phyloP scores from a whole-genome alignment of 1,284 basidiomycete genomes.

The Ganoderma sinense region DNA sequence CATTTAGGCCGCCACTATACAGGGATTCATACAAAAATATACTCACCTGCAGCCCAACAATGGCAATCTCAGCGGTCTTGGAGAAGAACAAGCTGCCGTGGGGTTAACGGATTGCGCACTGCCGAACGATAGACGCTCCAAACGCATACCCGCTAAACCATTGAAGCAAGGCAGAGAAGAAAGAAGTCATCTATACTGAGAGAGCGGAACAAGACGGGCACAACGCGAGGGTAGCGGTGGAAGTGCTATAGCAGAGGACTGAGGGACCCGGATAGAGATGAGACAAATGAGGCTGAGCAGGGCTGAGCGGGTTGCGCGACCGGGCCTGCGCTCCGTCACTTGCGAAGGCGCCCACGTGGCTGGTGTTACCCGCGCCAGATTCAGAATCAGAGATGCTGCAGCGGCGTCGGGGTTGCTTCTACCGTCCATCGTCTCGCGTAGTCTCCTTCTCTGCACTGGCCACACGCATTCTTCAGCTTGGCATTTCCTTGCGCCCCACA shows the following conservation, averaged over 20 bases:
- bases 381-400: too few species aligned
- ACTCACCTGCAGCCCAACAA: slow-evolving; percentile 89
- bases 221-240: background rate
- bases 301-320: slow-evolving; percentile 1
- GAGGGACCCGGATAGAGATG: background rate
- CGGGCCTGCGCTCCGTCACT: slow-evolving; percentile 21
- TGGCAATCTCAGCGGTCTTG: slow-evolving; percentile 90
- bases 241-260: background rate
- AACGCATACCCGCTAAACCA: slow-evolving; percentile 68
- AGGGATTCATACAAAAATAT: background rate
- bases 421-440: background rate
- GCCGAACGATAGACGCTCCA: background rate
- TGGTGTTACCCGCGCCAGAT: background rate
- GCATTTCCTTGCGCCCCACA: background rate
- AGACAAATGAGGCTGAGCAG: background rate
- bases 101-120: slow-evolving; percentile 7
- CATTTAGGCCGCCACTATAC: background rate
- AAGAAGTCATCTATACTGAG: slow-evolving; percentile 56
- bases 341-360: slow-evolving; percentile 21
- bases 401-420: background rate
- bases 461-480: background rate
- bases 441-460: background rate
- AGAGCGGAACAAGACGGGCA: background rate
- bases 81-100: slow-evolving; percentile 79
- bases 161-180: slow-evolving; percentile 72